phyloP scores from a whole-genome alignment of 331 rosid species.

The Dryas integrifolia region DNA sequence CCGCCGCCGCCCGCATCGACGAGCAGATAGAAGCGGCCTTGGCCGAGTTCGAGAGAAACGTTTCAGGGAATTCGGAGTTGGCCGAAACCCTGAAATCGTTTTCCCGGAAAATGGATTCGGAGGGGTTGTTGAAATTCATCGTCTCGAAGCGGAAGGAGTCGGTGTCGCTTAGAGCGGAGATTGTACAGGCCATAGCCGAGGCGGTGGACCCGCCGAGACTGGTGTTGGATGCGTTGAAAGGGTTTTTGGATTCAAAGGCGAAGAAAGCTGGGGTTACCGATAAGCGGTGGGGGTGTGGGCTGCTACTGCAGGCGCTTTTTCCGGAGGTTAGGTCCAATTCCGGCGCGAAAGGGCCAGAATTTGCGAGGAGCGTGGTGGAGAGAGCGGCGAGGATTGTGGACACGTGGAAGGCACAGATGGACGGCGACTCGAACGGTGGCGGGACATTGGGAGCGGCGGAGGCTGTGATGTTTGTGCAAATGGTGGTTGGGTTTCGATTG shows the following conservation, averaged over 20 bases:
- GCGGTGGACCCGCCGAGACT: conserved; percentile 70
- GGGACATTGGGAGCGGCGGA: conserved; percentile 61
- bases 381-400: conserved; percentile 50
- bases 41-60: conserved; percentile 38
- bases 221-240: conserved; percentile 61
- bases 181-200: conserved; percentile 48
- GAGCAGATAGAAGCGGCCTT: conserved; percentile 54
- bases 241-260: conserved; percentile 46
- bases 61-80: conserved; percentile 30
- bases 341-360: conserved; percentile 26
- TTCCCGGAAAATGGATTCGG: conserved; percentile 61
- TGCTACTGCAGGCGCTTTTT: conserved; percentile 61
- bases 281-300: conserved; percentile 82
- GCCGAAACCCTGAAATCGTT: conserved; percentile 46
- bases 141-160: conserved; percentile 74
- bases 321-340: conserved; percentile 29
- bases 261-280: conserved; percentile 62
- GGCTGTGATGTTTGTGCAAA: conserved; percentile 74
- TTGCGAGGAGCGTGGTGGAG: conserved; percentile 44
- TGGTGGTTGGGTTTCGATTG: conserved; percentile 60
- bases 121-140: conserved; percentile 48
- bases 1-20: conserved; percentile 43
- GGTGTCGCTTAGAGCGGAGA: conserved; percentile 54
- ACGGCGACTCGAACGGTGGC: conserved; percentile 29
- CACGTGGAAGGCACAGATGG: conserved; percentile 60